Evolutionary conservation across 2,329 filamentous ascomycete species (phyloP).

Genomic region (Penicillium sp.): DNA sequence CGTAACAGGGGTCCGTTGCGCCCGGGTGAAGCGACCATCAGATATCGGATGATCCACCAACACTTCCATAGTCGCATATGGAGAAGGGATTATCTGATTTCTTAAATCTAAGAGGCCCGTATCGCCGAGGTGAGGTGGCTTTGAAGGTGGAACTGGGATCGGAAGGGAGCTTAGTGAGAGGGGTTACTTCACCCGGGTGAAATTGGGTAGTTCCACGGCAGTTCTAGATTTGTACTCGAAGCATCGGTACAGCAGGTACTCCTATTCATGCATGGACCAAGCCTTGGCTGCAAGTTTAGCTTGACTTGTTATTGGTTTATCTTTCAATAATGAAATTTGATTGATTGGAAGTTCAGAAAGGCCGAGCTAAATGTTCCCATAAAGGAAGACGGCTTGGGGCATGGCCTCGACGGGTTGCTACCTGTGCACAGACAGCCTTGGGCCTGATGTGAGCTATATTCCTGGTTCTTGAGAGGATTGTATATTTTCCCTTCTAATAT

Average conservation of each 20-base stretch:
- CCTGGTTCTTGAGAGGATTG: neutral
- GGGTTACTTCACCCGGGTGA: conserved; percentile 4
- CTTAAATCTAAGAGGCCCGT: neutral
- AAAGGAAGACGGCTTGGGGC: neutral
- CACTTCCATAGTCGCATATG: neutral
- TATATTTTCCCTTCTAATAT: neutral
- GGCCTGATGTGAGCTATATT: neutral
- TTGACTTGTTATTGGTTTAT: neutral
- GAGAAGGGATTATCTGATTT: neutral
- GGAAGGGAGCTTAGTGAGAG: conserved; percentile 1
- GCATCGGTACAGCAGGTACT: neutral
- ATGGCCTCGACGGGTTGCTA: neutral
- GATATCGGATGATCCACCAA: neutral
- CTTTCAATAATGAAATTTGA: neutral
- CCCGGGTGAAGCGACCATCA: neutral
- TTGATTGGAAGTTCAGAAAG: neutral
- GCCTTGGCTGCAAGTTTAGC: neutral
- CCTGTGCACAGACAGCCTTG: neutral
- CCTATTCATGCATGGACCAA: neutral
- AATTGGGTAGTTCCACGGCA: neutral
- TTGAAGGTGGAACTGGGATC: neutral
- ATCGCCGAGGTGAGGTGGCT: neutral
- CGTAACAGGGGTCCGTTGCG: neutral
- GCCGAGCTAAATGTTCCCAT: neutral
- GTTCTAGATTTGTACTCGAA: conserved; percentile 4